Percentiles rank a stretch among this genome's conserved stretches.
Evolutionary conservation across 352 stramenopile genomes (phyloP).

Genomic region (Globisporangium spiculum): DNA sequence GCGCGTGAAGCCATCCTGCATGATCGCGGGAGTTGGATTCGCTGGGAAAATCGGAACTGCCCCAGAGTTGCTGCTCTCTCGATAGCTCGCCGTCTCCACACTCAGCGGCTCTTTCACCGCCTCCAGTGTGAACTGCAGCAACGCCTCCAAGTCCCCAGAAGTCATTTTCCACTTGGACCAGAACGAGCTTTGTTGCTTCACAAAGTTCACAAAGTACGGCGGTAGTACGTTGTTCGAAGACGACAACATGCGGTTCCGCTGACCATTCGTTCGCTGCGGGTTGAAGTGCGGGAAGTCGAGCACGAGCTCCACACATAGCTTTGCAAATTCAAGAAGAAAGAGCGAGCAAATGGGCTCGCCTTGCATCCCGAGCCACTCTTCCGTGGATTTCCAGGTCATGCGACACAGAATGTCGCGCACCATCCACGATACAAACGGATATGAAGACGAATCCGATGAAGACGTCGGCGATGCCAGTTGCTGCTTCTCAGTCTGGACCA

Average conservation of each 20-base stretch:
- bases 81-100: conserved; percentile 10
- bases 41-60: conserved; percentile 35
- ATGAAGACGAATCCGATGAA: conserved; percentile 43
- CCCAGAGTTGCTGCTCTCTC: not conserved
- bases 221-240: conserved; percentile 67
- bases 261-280: conserved; percentile 22
- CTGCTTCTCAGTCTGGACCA: conserved; percentile 62
- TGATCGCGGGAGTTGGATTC: conserved; percentile 41
- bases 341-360: conserved; percentile 56
- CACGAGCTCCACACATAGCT: conserved; percentile 74
- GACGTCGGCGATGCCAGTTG: conserved; percentile 36
- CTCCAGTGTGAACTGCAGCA: conserved; percentile 59
- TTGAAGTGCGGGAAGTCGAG: conserved; percentile 76
- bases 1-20: conserved; percentile 77
- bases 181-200: conserved; percentile 70
- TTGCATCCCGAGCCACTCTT: conserved; percentile 61
- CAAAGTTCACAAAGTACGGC: conserved; percentile 86
- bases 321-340: conserved; percentile 69
- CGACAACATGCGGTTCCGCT: conserved; percentile 32
- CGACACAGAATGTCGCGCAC: conserved; percentile 80
- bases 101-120: conserved; percentile 54
- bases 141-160: conserved; percentile 43
- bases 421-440: conserved; percentile 82
- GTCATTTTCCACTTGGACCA: conserved; percentile 79
- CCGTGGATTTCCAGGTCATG: conserved; percentile 75